Percentiles rank a stretch among this genome's conserved stretches.
Evolutionary conservation across 73 alveolate species (phyloP).

Genomic region (Uronychia binucleata): DNA sequence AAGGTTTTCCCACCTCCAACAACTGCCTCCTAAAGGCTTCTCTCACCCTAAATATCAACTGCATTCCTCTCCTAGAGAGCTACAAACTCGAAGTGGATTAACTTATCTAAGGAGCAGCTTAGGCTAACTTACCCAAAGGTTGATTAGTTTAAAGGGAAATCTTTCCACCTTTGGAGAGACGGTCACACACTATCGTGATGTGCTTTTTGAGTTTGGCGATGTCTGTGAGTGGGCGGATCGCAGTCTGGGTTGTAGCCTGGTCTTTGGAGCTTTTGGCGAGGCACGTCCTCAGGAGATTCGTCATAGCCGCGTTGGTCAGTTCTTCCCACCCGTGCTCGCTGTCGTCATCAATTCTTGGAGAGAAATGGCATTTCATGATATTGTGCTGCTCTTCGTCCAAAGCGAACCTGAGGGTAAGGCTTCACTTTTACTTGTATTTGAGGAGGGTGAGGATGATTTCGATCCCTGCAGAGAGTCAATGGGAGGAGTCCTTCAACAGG

Average conservation of each 20-base stretch:
- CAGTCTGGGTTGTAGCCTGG: constrained; percentile 18
- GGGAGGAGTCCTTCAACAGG: constrained; percentile 46
- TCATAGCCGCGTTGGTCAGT: constrained; percentile 68
- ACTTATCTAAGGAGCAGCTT: neutral
- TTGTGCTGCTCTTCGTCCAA: constrained; percentile 62
- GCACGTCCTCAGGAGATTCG: constrained; percentile 59
- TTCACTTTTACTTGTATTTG: constrained; percentile 13
- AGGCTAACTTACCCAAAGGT: neutral
- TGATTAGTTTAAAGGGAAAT: constrained; percentile 7
- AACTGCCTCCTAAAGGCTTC: neutral
- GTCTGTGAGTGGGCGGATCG: constrained; percentile 36
- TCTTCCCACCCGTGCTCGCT: constrained; percentile 86
- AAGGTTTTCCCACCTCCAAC: too few species aligned
- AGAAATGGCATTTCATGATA: constrained; percentile 50
- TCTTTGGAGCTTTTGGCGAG: constrained; percentile 58
- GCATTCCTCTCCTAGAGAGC: too few species aligned
- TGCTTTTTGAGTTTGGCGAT: constrained; percentile 65
- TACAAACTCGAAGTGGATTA: neutral
- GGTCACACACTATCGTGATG: constrained; percentile 70
- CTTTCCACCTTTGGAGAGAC: constrained; percentile 65
- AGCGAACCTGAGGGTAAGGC: constrained; percentile 37
- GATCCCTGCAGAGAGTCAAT: constrained; percentile 58
- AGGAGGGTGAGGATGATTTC: constrained; percentile 64
- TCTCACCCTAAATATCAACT: neutral
- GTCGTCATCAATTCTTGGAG: constrained; percentile 59